Percentiles rank a stretch among this genome's conserved stretches.
Evolutionary conservation across 169 alveolate species (phyloP).

Genomic region (Eimeria maxima): DNA sequence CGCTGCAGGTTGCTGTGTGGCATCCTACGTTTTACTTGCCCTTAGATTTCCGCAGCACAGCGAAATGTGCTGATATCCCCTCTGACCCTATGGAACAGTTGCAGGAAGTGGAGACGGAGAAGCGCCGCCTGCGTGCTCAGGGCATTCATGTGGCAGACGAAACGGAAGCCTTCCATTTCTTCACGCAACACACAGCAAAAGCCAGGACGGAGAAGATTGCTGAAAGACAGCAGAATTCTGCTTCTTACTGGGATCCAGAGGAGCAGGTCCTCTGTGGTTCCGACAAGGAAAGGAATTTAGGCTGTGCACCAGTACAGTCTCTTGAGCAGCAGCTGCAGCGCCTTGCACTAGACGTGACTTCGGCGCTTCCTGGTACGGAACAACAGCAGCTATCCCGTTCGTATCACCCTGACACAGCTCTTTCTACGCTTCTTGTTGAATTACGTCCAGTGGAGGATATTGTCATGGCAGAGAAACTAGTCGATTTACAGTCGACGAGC

Average conservation of each 20-base stretch:
- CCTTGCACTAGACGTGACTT: conserved; percentile 50
- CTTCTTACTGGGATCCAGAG: conserved; percentile 30
- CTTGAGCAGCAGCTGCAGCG: conserved; percentile 48
- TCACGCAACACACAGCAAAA: neutral
- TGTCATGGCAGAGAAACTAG: conserved; percentile 30
- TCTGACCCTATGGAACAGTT: conserved; percentile 49
- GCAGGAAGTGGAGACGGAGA: conserved; percentile 66
- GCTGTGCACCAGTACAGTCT: neutral
- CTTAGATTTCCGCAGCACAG: neutral
- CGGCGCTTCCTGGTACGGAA: conserved; percentile 22
- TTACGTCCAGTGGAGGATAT: conserved; percentile 61
- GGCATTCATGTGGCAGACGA: conserved; percentile 66
- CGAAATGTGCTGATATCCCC: neutral
- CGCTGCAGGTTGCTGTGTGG: conserved; percentile 79
- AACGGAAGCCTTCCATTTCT: conserved; percentile 13
- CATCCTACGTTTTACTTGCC: conserved; percentile 64
- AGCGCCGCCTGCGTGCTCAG: conserved; percentile 43
- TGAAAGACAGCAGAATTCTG: neutral
- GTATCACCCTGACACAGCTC: conserved; percentile 10
- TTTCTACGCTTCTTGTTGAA: conserved; percentile 57
- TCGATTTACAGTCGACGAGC: neutral
- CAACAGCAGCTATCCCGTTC: conserved; percentile 7
- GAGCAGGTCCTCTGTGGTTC: conserved; percentile 21
- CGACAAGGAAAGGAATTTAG: neutral
- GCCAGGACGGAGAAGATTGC: neutral